Base-by-base conservation (phyloP, 2,329 filamentous ascomycete genomes). In the Aciculosporium take region DNA sequence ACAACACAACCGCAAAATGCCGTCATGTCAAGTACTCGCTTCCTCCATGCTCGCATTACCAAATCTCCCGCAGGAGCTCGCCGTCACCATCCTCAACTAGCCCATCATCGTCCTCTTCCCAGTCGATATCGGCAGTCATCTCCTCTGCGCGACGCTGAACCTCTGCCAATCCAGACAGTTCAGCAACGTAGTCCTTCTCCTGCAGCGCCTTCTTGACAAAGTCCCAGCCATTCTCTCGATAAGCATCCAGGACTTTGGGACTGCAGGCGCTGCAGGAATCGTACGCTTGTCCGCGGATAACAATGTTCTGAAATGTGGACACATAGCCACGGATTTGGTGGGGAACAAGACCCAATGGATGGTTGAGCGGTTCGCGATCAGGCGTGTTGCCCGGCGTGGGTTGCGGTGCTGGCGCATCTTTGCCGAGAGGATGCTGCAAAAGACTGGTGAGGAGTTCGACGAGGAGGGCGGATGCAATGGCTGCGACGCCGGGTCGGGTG, bases 361-460 rank as follows among this genome's bases (percentile, higher is more conserved):
- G 73, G 40, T 74, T 65, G 4, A 60, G 61, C 15, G 69, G 74
- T 43, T 79, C 71, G 34, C 72, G 67, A 41, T 74, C 71, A 39
- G 72, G 72, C 3, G 60, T 49, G 1, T 56, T 49, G 7, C 63
- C 59, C 1, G 60, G 53, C 3, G 59, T 55, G 3, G 59, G 55
- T 39, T 64, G 57, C 0, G 76, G 76, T n/a, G 75, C 74, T 5
- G 72, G 71, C 0, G 76, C 76, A 37, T 72, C 65, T 17, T 74
- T 67, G n/a, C 76, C 72, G 7, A 81, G 65, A 0, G 88, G 87
- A 56, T 94, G 89, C 56, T 98, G 91, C 8, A 95, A 67, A 28
- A 95, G 65, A 44, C 84, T 93, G 8, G 88, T 79, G 23, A 98
- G 72, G 5, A 96, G 71, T 60, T 98, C 91, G 37, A 96, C 89